A percentile compares a stretch with the other conserved stretches of the same genome.
Evolutionary conservation across 1,139 yeast species (phyloP).

Genomic region (Candida dubliniensis): DNA sequence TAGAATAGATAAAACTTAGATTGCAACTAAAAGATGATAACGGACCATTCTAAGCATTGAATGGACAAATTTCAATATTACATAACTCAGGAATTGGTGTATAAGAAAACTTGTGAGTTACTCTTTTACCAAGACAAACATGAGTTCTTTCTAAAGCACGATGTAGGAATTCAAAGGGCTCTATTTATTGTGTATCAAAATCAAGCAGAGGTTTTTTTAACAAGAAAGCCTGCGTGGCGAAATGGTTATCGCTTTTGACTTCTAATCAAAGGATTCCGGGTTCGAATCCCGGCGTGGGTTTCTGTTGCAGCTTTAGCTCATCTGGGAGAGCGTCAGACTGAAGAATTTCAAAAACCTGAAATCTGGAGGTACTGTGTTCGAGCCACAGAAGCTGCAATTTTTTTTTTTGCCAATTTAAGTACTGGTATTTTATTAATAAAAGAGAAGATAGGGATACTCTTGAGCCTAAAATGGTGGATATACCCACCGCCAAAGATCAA

Average conservation of each 20-base stretch:
- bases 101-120: no score
- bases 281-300: conserved; percentile 52
- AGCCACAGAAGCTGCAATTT: conserved; percentile 51
- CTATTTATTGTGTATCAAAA: not conserved
- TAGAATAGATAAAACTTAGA: no score
- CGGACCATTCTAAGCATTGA: no score
- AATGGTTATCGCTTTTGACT: conserved; percentile 52
- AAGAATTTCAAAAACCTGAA: conserved; percentile 23
- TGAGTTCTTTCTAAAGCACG: no score
- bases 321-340: conserved; percentile 61
- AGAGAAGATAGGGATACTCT: no score
- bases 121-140: no score
- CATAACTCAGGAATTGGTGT: no score
- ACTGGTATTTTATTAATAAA: not conserved
- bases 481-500: no score
- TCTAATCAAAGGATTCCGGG: conserved; percentile 51
- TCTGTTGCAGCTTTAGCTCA: conserved; percentile 45
- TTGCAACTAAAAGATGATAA: no score
- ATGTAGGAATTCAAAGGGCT: not conserved
- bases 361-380: conserved; percentile 59
- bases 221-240: conserved; percentile 43
- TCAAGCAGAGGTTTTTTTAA: not conserved
- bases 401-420: not conserved
- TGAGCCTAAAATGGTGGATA: no score
- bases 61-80: no score